Evolutionary conservation across 768 basidiomycete species (phyloP).

Genomic region (Pulveroboletus sp.): DNA sequence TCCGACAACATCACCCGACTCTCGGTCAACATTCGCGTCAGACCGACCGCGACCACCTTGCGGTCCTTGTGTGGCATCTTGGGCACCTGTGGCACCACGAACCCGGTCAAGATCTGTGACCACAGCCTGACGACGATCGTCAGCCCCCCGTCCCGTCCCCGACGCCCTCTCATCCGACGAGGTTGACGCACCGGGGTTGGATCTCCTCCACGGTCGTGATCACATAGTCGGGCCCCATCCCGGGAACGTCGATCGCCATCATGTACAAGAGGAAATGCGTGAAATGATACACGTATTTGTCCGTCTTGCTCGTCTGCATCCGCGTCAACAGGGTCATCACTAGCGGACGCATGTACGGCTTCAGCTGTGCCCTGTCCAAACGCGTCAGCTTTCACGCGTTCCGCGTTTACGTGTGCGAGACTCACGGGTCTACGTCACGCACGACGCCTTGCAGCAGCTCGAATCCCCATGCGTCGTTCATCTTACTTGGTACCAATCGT

Average conservation of each 20-base stretch:
- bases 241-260: conserved; percentile 70
- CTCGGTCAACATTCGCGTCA: conserved; percentile 74
- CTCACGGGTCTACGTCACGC: conserved; percentile 71
- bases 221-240: conserved; percentile 74
- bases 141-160: neutral
- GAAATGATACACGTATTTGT: conserved; percentile 81
- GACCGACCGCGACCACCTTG: conserved; percentile 78
- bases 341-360: conserved; percentile 69
- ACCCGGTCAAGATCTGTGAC: conserved; percentile 70
- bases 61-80: conserved; percentile 80
- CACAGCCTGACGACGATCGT: conserved; percentile 50
- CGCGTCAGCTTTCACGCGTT: neutral
- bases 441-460: conserved; percentile 81
- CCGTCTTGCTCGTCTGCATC: conserved; percentile 85
- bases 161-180: too few species aligned
- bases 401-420: conserved; percentile 8
- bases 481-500: conserved; percentile 78
- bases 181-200: conserved; percentile 62
- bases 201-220: conserved; percentile 77
- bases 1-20: conserved; percentile 65
- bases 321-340: conserved; percentile 78
- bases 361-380: conserved; percentile 51
- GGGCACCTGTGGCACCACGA: conserved; percentile 76
- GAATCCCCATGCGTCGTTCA: conserved; percentile 89
- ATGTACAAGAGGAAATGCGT: conserved; percentile 72